Base-by-base conservation (phyloP, 345 rosid species). In the Eucalyptus coolabah region DNA sequence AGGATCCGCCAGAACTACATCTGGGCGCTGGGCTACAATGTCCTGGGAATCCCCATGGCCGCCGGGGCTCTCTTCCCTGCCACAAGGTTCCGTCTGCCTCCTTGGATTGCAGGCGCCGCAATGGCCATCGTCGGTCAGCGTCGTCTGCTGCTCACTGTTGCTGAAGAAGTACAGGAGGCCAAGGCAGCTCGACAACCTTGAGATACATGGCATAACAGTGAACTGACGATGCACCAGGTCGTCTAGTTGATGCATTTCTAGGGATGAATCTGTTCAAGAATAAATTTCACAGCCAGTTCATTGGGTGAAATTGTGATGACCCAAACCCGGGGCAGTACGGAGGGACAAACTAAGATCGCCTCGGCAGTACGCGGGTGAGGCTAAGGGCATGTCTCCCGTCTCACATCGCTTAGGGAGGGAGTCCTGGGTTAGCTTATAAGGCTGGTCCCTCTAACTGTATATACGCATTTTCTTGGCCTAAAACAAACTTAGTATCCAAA, bases 51-150 rank as follows among this genome's bases (percentile, higher is more conserved):
- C 65, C 98, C 99, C 6, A 94, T 97, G 10, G 99, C 99, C 12
- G 99, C 98, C 0, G 99, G 99, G 12, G 95, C 94, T 28, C 95
- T 98, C 60, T 98, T 95, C 89, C 99, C 99, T 2, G 87, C 89
- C 2, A 94, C 94, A 0, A 91, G 95, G 50, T 95, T 96, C 90
- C 96, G 99, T 59, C 91, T 98, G 86, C 99, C 99, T 4, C 99
- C 99, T 4, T 98, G 99, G 99, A 95, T 98, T 24, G 99, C 99
- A 15, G 99, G 99, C 30, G 99, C 98, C 9, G 98, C 99, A 69
- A 98, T 98, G 99, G 99, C 99, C 99, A 14, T 98, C 99, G 53
- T 98, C 99, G 1, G 99, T 98, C 72, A 97, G 98, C 87, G 99
- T 98, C 23, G 99, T 98, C 50, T 94, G 98, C 88, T 96, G 98